Evolutionary conservation across 805 yeast genomes (phyloP).

Genomic region (Ogataea trehaloabstinens): DNA sequence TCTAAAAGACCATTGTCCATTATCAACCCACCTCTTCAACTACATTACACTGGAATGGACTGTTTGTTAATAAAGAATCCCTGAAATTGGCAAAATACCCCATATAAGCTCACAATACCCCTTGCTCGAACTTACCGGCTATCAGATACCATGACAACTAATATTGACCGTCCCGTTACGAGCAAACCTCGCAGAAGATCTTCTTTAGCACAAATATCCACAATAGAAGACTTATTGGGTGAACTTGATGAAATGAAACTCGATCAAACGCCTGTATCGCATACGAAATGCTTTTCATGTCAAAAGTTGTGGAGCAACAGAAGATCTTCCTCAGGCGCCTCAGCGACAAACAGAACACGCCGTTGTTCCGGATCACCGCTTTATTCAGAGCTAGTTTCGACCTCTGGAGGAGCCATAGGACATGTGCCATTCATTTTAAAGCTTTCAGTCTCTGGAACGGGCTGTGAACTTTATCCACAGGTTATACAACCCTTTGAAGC

Average conservation of each 20-base stretch:
- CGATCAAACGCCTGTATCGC: background rate
- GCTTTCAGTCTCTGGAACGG: conserved; percentile 20
- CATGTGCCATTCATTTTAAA: conserved; percentile 28
- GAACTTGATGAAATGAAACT: background rate
- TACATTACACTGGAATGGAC: too few species aligned
- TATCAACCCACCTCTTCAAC: too few species aligned
- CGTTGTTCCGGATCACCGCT: conserved; percentile 23
- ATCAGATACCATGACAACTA: too few species aligned
- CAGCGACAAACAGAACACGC: conserved; percentile 15
- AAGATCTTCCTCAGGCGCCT: background rate
- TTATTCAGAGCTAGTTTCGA: conserved; percentile 19
- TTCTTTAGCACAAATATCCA: conserved; percentile 20
- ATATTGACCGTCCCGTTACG: too few species aligned
- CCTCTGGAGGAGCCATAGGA: conserved; percentile 10
- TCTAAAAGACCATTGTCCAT: too few species aligned
- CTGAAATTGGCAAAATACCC: too few species aligned
- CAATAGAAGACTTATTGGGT: conserved; percentile 13
- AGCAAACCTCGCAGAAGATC: conserved; percentile 23
- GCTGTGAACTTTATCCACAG: conserved; percentile 8
- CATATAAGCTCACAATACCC: too few species aligned
- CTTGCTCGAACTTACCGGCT: too few species aligned
- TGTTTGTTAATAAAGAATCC: too few species aligned
- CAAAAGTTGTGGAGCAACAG: background rate
- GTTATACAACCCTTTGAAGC: conserved; percentile 26
- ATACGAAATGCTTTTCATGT: conserved; percentile 9